Evolutionary conservation across 345 rosid genomes (phyloP), one percentile per base, ranked within the genome.

Genomic region (Kandelia obovata): DNA sequence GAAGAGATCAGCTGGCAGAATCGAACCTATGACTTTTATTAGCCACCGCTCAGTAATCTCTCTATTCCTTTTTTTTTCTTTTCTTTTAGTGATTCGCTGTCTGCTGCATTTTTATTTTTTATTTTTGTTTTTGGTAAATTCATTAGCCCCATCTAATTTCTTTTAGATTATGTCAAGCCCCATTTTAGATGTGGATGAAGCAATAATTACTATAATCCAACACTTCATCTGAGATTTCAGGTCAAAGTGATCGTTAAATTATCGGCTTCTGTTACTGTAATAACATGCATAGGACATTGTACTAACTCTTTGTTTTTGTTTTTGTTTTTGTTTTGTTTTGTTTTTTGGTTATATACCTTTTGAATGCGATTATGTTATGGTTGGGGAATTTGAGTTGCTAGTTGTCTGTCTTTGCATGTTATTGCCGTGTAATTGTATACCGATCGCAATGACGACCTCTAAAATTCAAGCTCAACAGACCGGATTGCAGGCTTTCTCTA

Each of bases 1-100:
- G 87, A 81, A 72, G 91, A 85, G 23, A 79, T 70, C 5, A 1
- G 91, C 91, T 76, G 91, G 89, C 87, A 67, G 85, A 84, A 87
- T 87, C 91, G 91, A 87, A 83, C 91, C 91, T 71, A 83, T 39
- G 1, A 53, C 65, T 64, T 21, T 58, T 43, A 13, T 47, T 39
- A 37, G 89, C 87, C 84, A 80, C 70, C 75, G 78, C 86, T 80
- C 88, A 87, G 87, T 82, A 77, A 70, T 75, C 83, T 76, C 72
- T 9, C 28, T 25, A 7, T 56, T 43, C 49, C 19, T 1, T 15
- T 13, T 2, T n/a, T 2, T 21, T 17, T 34, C 21, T 9, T 25
- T 16, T 28, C 28, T 34, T 25, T 11, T 7, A 13, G 11, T 56
- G 43, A 39, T 9, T 39, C 13, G 15, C 46, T 66, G n/a, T 19